Base-by-base conservation (phyloP, 2,329 filamentous ascomycete species). In the Zymoseptoria ardabiliae region DNA sequence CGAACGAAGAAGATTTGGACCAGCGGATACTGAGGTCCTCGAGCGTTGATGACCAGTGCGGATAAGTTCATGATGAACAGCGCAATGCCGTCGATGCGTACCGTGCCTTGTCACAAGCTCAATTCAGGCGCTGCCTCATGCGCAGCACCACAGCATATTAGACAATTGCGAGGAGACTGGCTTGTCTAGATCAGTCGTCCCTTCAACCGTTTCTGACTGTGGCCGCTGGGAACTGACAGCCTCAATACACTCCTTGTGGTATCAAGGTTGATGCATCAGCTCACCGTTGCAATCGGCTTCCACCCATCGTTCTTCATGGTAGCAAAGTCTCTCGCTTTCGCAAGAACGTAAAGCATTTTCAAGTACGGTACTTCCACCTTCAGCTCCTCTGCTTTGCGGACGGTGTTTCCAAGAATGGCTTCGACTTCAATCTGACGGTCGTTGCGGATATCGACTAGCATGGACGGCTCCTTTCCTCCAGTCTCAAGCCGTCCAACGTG, bases 361-460 rank as follows among this genome's bases (percentile, higher is more conserved):
- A 80, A 58, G 53, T 74, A 71, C 11, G 74, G 72, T 50, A 74
- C 74, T 2, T 66, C 53, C 6, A 80, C 73, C 0, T 69, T 70
- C 61, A 74, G 74, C 50, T 69, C 68, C 61, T 71, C 71, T 1
- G 71, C 78, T 64, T 79, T 66, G 53, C 74, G 71, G 2, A 80
- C 70, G 0, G 72, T 64, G 59, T 79, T 79, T 5, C 78, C 78
- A 9, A 79, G 63, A 55, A 81, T 79, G 1, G 78, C 78, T 61
- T 81, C 79, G 1, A 80, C 76, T 63, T 81, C 79, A 62, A 80
- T 77, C n/a, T 70, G 69, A n/a, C 77, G 68, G 1, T 72, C 72
- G 23, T 71, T 64, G 53, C 69, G 70, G 11, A 78, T 76, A 70
- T 81, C 79, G 28, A 78, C 75, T 52, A 81, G 64, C 79, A 81